Percentiles rank a stretch among this genome's conserved stretches.
Conservation (phyloP, 1,139 yeast species). For the Taiozyma onychis region DNA sequence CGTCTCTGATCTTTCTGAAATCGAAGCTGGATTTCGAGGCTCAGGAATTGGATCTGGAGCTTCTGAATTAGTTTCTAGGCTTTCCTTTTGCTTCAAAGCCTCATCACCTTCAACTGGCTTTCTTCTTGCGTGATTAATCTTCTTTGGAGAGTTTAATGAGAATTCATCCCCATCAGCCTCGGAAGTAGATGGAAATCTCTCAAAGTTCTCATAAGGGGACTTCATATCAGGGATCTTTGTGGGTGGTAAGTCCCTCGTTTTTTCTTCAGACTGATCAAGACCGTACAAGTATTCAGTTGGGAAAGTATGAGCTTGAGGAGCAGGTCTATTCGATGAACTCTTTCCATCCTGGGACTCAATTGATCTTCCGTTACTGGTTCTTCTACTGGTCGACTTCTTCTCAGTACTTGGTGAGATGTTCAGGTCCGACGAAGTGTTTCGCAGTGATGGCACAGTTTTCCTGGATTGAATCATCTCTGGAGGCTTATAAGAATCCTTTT, state of each 20-base stretch:
- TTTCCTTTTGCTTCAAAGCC: background rate
- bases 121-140: slow-evolving; percentile 9
- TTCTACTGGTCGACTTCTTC: slow-evolving; percentile 3
- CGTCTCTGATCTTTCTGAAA: background rate
- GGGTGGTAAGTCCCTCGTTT: slow-evolving; percentile 15
- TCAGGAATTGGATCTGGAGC: background rate
- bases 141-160: slow-evolving; percentile 5
- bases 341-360: slow-evolving; percentile 1
- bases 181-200: background rate
- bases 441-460: slow-evolving; percentile 27
- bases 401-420: background rate
- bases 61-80: background rate
- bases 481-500: slow-evolving; percentile 35
- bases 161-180: background rate
- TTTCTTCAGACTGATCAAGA: slow-evolving; percentile 10
- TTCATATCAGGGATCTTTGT: slow-evolving; percentile 23
- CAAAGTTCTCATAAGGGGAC: slow-evolving; percentile 13
- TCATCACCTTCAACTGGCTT: slow-evolving; percentile 10
- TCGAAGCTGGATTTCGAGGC: background rate
- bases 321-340: slow-evolving; percentile 8
- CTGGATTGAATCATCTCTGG: slow-evolving; percentile 66
- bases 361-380: slow-evolving; percentile 5
- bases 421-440: background rate
- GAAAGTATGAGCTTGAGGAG: slow-evolving; percentile 24
- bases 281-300: slow-evolving; percentile 22